Percentiles rank a stretch among this genome's conserved stretches.
phyloP scores from a whole-genome alignment of 768 basidiomycete species.

The Leucocoprinus leucothites region DNA sequence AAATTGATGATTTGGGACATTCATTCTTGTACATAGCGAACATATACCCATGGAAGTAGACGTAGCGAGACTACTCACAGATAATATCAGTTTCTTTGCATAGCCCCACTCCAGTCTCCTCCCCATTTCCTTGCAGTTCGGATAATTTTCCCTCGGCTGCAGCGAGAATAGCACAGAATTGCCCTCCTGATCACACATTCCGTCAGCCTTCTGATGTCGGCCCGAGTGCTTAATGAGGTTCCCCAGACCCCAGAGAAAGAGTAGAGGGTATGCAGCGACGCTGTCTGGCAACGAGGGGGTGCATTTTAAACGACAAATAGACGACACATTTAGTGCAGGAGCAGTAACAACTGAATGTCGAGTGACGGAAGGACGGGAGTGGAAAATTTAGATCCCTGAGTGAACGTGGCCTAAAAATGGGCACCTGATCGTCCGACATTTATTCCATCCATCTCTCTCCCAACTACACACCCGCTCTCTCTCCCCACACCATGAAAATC shows the following conservation, averaged over 20 bases:
- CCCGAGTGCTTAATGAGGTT: neutral
- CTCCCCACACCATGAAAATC: conserved; percentile 73
- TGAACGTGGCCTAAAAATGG: conserved; percentile 26
- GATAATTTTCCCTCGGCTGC: neutral
- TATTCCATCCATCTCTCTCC: conserved; percentile 21
- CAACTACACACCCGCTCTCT: conserved; percentile 15
- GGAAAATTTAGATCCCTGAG: conserved; percentile 14
- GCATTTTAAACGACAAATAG: neutral
- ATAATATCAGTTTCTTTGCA: no score
- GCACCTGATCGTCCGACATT: conserved; percentile 15
- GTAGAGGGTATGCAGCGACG: neutral
- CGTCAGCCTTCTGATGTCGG: neutral
- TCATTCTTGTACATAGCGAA: neutral
- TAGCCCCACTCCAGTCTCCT: neutral
- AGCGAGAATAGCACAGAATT: no score
- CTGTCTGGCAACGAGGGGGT: neutral
- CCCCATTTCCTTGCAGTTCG: neutral
- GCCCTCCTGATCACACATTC: neutral
- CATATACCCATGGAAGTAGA: no score
- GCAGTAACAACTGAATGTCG: neutral
- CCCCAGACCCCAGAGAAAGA: neutral
- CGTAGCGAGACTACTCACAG: no score
- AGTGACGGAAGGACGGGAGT: neutral
- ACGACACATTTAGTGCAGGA: conserved; percentile 3
- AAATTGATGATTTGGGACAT: neutral